These are phyloP conservation scores for Monosporascus cannonballus DNA, from an alignment of 2,329 filamentous ascomycete genomes.

Conservation along the genomic window DNA sequence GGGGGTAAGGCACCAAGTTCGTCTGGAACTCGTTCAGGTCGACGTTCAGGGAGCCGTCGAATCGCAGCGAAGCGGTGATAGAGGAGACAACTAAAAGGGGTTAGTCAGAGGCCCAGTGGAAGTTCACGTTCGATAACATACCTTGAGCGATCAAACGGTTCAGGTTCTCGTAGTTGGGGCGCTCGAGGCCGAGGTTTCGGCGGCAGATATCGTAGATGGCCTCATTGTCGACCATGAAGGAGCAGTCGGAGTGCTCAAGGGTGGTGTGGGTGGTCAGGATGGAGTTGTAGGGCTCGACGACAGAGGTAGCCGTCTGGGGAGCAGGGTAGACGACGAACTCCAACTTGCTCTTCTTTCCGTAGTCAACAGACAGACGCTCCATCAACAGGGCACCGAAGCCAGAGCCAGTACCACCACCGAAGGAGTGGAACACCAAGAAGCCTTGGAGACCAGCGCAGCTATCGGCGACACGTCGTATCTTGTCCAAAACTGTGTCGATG, in stretches of 20 bases:
- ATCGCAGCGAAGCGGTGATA: slow-evolving; percentile 96
- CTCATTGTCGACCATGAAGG: slow-evolving; percentile 99
- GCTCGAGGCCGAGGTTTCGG: slow-evolving; percentile 93
- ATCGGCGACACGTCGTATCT: slow-evolving; percentile 94
- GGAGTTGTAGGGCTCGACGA: slow-evolving; percentile 99
- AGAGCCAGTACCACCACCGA: slow-evolving; percentile 97
- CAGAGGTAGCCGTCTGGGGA: slow-evolving; percentile 92
- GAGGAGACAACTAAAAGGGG: slow-evolving; percentile 75
- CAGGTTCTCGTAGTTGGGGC: slow-evolving; percentile 96
- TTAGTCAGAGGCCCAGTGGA: slow-evolving; percentile 20
- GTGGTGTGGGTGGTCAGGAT: slow-evolving; percentile 99
- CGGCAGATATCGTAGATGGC: slow-evolving; percentile 99
- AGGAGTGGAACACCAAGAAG: slow-evolving; percentile 99
- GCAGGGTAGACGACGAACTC: slow-evolving; percentile 99
- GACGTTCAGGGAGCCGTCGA: slow-evolving; percentile 98
- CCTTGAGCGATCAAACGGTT: slow-evolving; percentile 98
- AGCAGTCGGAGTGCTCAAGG: slow-evolving; percentile 98
- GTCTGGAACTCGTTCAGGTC: slow-evolving; percentile 99
- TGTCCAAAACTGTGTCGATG: slow-evolving; percentile 96
- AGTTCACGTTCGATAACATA: slow-evolving; percentile 32
- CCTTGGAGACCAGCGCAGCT: slow-evolving; percentile 97
- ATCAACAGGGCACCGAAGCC: slow-evolving; percentile 97
- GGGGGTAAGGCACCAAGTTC: slow-evolving; percentile 96
- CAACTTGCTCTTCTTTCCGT: slow-evolving; percentile 99
- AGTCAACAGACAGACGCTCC: slow-evolving; percentile 98